These are phyloP conservation scores for Aureobasidium sp. DNA, from an alignment of 2,329 filamentous ascomycete species.

Conservation along the genomic window DNA sequence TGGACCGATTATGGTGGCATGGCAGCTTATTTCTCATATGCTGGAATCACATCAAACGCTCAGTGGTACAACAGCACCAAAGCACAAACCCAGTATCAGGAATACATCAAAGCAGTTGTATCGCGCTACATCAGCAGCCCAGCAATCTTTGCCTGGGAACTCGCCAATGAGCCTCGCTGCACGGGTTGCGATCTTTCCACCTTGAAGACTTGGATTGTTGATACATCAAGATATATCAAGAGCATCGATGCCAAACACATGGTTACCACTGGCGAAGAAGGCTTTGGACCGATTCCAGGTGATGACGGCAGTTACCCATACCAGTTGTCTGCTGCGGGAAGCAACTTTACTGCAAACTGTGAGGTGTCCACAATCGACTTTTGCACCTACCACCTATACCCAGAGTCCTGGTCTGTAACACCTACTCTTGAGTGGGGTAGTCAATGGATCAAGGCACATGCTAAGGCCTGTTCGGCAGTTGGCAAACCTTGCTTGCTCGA, in stretches of 20 bases:
- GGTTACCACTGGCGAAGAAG: slow-evolving; percentile 57
- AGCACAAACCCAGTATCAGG: slow-evolving; percentile 47
- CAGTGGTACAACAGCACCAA: slow-evolving; percentile 49
- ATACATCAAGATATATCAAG: slow-evolving; percentile 55
- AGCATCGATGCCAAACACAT: slow-evolving; percentile 52
- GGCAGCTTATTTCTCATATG: slow-evolving; percentile 47
- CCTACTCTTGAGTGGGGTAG: slow-evolving; percentile 14
- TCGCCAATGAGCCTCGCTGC: slow-evolving; percentile 60
- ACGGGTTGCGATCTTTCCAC: slow-evolving; percentile 49
- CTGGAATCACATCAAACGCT: slow-evolving; percentile 41
- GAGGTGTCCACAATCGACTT: slow-evolving; percentile 17
- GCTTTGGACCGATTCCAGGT: slow-evolving; percentile 27
- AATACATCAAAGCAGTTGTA: slow-evolving; percentile 53
- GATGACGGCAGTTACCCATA: slow-evolving; percentile 27
- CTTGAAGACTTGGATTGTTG: slow-evolving; percentile 51
- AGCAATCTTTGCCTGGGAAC: slow-evolving; percentile 59
- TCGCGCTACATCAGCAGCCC: slow-evolving; percentile 50
- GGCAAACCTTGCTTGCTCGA: slow-evolving; percentile 20
- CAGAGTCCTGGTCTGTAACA: slow-evolving; percentile 13
- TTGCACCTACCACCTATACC: slow-evolving; percentile 19
- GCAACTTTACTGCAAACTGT: slow-evolving; percentile 17
- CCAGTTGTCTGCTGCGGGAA: slow-evolving; percentile 14
- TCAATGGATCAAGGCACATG: slow-evolving; percentile 18
- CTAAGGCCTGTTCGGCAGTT: slow-evolving; percentile 13
- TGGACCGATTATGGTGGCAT: slow-evolving; percentile 57